Evolutionary conservation across 1,284 basidiomycete genomes (phyloP).

Genomic region (Cutaneotrichosporon sp.): DNA sequence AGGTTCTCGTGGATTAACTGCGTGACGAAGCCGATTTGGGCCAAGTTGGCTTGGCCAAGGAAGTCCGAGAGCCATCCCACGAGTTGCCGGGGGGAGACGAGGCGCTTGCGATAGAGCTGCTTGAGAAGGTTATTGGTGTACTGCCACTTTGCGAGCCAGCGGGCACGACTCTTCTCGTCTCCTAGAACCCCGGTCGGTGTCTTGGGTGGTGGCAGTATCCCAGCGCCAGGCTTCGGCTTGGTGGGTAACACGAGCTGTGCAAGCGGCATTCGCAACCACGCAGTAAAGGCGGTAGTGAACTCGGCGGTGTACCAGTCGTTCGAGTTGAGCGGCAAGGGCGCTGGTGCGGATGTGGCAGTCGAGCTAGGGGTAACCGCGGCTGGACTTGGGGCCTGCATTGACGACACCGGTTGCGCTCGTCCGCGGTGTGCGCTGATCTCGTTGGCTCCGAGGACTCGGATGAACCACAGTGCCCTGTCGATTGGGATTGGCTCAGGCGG

Average conservation of each 20-base stretch:
- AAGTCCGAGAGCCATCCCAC: conserved; percentile 81
- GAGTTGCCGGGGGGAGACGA: conserved; percentile 78
- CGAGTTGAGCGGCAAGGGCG: conserved; percentile 60
- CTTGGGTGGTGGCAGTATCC: conserved; percentile 26
- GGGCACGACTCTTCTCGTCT: conserved; percentile 41
- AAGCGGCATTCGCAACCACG: conserved; percentile 88
- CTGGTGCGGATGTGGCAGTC: conserved; percentile 44
- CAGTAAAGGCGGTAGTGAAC: conserved; percentile 80
- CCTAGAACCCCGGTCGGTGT: conserved; percentile 55
- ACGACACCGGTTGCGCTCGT: conserved; percentile 35
- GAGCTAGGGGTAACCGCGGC: conserved; percentile 42
- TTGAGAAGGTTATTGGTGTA: conserved; percentile 65
- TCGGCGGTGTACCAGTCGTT: conserved; percentile 79
- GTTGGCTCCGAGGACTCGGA: conserved; percentile 89
- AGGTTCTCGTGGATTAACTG: conserved; percentile 77
- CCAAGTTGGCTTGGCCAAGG: conserved; percentile 71
- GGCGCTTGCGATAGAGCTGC: conserved; percentile 72
- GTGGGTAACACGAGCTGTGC: conserved; percentile 77
- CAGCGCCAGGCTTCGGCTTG: conserved; percentile 68
- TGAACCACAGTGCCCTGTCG: conserved; percentile 89
- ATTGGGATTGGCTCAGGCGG: conserved; percentile 71
- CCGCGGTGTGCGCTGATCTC: conserved; percentile 74
- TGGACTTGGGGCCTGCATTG: conserved; percentile 38
- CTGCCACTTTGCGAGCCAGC: conserved; percentile 43
- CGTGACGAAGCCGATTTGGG: conserved; percentile 77